Conservation (phyloP, 306 rosid genomes). For the Vigna mungo region DNA sequence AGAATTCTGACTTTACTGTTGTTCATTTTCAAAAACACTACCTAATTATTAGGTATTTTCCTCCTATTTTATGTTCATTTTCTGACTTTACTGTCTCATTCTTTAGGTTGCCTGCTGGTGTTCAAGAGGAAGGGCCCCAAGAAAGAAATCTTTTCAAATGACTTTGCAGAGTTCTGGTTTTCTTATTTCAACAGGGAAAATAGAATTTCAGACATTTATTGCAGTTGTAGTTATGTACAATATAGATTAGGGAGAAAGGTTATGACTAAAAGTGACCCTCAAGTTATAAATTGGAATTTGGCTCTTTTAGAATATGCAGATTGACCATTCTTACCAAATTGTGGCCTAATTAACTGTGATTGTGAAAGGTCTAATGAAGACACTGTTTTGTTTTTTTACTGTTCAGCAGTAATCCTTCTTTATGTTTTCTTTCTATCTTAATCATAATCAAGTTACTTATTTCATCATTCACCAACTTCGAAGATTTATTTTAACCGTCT, state of each 20-base stretch:
- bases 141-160: conserved; percentile 68
- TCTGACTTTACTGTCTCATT: background rate
- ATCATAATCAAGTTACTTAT: background rate
- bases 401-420: no score
- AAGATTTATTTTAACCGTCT: background rate
- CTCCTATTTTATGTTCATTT: conserved; percentile 7
- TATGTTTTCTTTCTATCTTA: no score
- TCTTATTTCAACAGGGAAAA: conserved; percentile 42
- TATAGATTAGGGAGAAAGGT: conserved; percentile 42
- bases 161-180: conserved; percentile 54
- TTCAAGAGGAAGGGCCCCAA: conserved; percentile 68
- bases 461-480: background rate
- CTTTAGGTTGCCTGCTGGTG: conserved; percentile 68
- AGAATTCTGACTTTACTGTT: no score
- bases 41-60: background rate
- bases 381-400: background rate
- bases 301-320: conserved; percentile 31
- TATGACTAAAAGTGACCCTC: conserved; percentile 42
- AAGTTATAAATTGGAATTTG: conserved; percentile 14
- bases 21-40: no score
- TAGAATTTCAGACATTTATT: conserved; percentile 49
- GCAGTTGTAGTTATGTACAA: conserved; percentile 58
- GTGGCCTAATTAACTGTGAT: conserved; percentile 40
- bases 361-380: conserved; percentile 39
- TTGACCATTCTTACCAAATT: conserved; percentile 43